Percentiles rank a stretch among this genome's conserved stretches.
Evolutionary conservation across 2,329 filamentous ascomycete species (phyloP).

Genomic region (Graphium sp.): DNA sequence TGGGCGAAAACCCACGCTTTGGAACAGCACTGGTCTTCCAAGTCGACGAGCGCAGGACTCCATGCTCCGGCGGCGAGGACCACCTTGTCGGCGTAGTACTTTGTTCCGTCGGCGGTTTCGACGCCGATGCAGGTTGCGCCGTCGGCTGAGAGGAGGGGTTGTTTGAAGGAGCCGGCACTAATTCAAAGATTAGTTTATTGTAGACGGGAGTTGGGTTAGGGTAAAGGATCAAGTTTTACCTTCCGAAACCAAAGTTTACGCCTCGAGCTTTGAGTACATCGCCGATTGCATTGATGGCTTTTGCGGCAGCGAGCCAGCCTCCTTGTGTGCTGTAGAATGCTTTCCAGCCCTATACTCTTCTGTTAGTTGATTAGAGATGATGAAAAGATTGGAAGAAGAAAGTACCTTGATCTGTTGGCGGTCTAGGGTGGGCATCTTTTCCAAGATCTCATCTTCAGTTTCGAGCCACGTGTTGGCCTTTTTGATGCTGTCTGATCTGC

Average conservation of each 20-base stretch:
- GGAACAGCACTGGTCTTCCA: conserved; percentile 19
- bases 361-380: background rate
- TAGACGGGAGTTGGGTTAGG: too few relatives aligned
- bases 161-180: conserved; percentile 23
- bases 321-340: conserved; percentile 23
- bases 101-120: conserved; percentile 20
- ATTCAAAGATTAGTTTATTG: conserved; percentile 3
- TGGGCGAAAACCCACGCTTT: conserved; percentile 28
- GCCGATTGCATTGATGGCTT: conserved; percentile 27
- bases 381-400: background rate
- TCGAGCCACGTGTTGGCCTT: conserved; percentile 23
- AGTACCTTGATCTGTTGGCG: conserved; percentile 19
- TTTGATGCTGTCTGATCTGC: conserved; percentile 13
- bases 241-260: conserved; percentile 22
- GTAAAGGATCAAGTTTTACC: conserved; percentile 8
- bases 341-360: conserved; percentile 21
- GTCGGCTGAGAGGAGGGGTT: conserved; percentile 19
- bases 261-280: conserved; percentile 16
- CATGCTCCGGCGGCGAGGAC: conserved; percentile 22
- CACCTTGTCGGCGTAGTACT: conserved; percentile 23
- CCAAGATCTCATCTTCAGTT: conserved; percentile 22
- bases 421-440: conserved; percentile 19
- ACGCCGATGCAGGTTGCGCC: conserved; percentile 18
- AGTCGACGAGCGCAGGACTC: conserved; percentile 16
- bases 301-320: conserved; percentile 27